A percentile compares a stretch with the other conserved stretches of the same genome.
Evolutionary conservation across 352 stramenopile species (phyloP).

Genomic region (Pythium coloratum): DNA sequence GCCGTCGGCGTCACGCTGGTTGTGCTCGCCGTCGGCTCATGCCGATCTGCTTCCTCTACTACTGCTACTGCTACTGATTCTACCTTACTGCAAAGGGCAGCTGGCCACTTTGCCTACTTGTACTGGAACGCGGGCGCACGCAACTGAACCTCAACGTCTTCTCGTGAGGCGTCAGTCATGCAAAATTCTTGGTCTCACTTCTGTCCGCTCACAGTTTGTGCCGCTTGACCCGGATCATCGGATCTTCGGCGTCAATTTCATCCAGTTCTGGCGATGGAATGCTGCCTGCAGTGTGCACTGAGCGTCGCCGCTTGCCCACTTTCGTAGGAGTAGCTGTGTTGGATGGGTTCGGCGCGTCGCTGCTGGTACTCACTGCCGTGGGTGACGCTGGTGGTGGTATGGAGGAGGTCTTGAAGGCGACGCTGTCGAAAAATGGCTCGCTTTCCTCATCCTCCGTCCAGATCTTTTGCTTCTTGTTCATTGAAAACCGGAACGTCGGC

Average conservation of each 20-base stretch:
- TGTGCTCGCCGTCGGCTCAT: neutral
- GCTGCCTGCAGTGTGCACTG: neutral
- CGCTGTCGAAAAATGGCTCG: slow-evolving; percentile 19
- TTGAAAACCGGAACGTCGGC: slow-evolving; percentile 27
- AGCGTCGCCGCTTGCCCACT: slow-evolving; percentile 24
- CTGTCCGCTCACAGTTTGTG: slow-evolving; percentile 11
- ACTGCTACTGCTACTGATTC: slow-evolving; percentile 3
- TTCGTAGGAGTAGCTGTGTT: slow-evolving; percentile 23
- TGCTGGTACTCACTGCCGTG: slow-evolving; percentile 15
- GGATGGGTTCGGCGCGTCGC: slow-evolving; percentile 4
- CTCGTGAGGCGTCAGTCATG: neutral
- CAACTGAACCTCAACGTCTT: neutral
- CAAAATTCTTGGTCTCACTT: neutral
- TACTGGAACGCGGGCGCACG: neutral
- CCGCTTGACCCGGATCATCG: slow-evolving; percentile 14
- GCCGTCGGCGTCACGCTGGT: neutral
- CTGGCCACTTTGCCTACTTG: slow-evolving; percentile 1
- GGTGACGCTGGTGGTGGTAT: slow-evolving; percentile 22
- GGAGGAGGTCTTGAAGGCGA: slow-evolving; percentile 17
- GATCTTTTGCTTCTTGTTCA: slow-evolving; percentile 31
- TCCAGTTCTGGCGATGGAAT: slow-evolving; percentile 17
- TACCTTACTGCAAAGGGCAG: neutral
- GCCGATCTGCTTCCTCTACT: neutral
- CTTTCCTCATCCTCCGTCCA: slow-evolving; percentile 24
- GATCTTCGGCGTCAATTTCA: slow-evolving; percentile 20